Conservation (phyloP, 495 filamentous ascomycete genomes). For the Aspergillus sclerotioniger region DNA sequence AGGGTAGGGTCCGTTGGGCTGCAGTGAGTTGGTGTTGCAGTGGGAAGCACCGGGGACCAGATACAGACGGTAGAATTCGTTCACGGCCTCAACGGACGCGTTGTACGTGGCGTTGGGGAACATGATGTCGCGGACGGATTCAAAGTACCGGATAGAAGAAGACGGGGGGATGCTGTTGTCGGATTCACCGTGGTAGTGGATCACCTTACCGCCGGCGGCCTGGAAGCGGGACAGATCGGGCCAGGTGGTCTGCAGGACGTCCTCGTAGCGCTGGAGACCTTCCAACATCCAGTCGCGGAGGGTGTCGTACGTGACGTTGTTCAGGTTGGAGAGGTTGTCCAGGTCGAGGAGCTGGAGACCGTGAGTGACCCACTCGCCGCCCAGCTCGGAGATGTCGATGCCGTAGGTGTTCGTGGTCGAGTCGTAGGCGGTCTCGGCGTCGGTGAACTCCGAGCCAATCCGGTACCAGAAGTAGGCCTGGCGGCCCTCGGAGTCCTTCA, state of each 20-base stretch:
- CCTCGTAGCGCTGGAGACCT: conserved; percentile 18
- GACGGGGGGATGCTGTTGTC: conserved; percentile 46
- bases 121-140: conserved; percentile 51
- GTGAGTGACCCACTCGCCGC: conserved; percentile 27
- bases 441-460: conserved; percentile 36
- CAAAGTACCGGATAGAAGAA: conserved; percentile 48
- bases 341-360: conserved; percentile 13
- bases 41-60: conserved; percentile 52
- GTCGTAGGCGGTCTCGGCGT: conserved; percentile 45
- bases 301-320: conserved; percentile 48
- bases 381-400: conserved; percentile 31
- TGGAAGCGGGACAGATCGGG: conserved; percentile 47
- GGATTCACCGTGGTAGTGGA: conserved; percentile 53
- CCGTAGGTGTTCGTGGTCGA: conserved; percentile 35
- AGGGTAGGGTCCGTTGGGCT: conserved; percentile 46
- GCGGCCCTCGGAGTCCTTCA: conserved; percentile 41
- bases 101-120: conserved; percentile 38
- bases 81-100: conserved; percentile 33
- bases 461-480: conserved; percentile 49
- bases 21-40: conserved; percentile 38
- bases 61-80: conserved; percentile 54
- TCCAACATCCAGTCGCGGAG: conserved; percentile 44
- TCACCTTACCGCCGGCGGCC: conserved; percentile 47
- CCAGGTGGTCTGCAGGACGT: conserved; percentile 33
- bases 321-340: conserved; percentile 31